Conservation (phyloP, 495 filamentous ascomycete species). For the Chlorociboria aeruginascens region DNA sequence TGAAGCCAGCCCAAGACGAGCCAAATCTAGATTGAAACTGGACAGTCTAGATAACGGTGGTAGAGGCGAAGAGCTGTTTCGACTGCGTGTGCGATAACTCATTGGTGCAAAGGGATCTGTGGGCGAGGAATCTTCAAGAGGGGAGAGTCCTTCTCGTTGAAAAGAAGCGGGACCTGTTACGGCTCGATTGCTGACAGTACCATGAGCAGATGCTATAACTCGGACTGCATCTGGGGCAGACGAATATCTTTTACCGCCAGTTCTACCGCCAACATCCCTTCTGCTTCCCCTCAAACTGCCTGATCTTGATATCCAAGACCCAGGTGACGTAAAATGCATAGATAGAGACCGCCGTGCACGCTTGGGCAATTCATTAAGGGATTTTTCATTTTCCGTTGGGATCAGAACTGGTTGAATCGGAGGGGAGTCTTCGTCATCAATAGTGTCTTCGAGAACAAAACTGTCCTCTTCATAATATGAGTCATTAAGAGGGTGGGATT, state of each 20-base stretch:
- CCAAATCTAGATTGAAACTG: conserved; percentile 42
- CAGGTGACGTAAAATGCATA: conserved; percentile 39
- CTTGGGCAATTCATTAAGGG: conserved; percentile 6
- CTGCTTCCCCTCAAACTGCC: conserved; percentile 36
- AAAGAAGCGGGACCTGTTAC: conserved; percentile 15
- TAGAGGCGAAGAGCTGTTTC: conserved; percentile 42
- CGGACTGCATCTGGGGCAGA: conserved; percentile 26
- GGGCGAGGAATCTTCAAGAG: conserved; percentile 2
- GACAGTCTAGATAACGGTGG: conserved; percentile 44
- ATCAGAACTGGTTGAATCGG: too few species aligned
- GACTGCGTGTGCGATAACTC: conserved; percentile 22
- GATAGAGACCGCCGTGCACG: conserved; percentile 36
- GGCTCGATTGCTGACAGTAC: not conserved
- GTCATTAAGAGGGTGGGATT: not conserved
- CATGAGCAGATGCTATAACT: conserved; percentile 9
- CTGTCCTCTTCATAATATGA: conserved; percentile 12
- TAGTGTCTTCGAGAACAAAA: conserved; percentile 7
- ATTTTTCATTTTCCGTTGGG: too few species aligned
- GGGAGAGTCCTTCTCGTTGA: conserved; percentile 1
- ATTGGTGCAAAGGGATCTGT: conserved; percentile 12
- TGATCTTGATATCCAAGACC: conserved; percentile 35
- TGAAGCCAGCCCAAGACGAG: conserved; percentile 25
- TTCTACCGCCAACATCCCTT: conserved; percentile 21
- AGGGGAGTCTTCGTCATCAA: conserved; percentile 4
- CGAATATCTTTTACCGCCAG: conserved; percentile 30